A percentile compares a stretch with the other conserved stretches of the same genome.
These are phyloP conservation scores for Solanum etuberosum DNA, from an alignment of 257 asterid species.

Conservation along the genomic window DNA sequence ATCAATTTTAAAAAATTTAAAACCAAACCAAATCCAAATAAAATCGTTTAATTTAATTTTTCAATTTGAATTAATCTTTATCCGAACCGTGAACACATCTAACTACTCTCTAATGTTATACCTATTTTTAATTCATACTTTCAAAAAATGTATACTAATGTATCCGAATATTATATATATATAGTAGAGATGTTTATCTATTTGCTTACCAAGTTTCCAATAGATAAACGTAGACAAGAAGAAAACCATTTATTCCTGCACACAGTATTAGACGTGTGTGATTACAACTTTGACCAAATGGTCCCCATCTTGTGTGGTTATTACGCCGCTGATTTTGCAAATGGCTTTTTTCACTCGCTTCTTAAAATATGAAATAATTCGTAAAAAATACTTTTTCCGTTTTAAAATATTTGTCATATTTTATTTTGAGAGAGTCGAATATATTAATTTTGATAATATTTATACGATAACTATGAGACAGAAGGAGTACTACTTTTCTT, in stretches of 20 bases:
- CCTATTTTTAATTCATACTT: background rate
- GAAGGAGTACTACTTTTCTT: no score
- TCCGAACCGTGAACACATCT: no score
- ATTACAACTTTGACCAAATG: slow-evolving; percentile 21
- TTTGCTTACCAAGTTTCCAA: background rate
- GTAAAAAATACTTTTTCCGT: background rate
- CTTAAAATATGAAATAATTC: no score
- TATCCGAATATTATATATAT: background rate
- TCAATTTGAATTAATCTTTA: no score
- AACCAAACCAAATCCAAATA: no score
- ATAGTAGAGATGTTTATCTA: background rate
- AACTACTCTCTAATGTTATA: background rate
- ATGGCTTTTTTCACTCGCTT: background rate
- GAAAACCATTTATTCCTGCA: background rate
- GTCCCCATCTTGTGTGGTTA: background rate
- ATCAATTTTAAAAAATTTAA: no score
- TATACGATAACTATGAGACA: no score
- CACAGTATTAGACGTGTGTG: background rate
- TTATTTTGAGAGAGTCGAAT: no score
- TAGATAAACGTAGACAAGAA: background rate
- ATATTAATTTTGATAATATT: no score
- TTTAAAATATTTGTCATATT: no score
- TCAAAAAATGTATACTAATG: background rate
- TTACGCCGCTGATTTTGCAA: background rate
- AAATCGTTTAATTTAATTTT: no score